Evolutionary conservation across 257 asterid genomes (phyloP), one percentile per base, ranked within the genome.

Genomic region (Ehretia macrophylla): DNA sequence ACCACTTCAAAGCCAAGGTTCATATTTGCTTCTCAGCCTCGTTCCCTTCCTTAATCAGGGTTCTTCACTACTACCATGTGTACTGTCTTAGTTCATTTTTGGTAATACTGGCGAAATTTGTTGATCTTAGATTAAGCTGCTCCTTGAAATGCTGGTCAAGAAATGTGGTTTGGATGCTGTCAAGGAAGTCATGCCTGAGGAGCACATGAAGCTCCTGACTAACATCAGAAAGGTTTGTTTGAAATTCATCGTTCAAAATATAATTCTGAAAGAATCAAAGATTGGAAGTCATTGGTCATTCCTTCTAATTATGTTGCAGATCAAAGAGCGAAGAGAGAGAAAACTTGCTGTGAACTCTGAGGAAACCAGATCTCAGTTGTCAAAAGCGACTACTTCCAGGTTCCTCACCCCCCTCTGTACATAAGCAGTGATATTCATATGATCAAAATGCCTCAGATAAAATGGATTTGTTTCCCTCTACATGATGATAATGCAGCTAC

Each of bases 141-240:
- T 92, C 21, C 77, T 92, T 70, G 99, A 88, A 72, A 92, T 92
- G 96, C 97, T 92, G 22, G 84, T 92, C 74, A 92, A 80, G 81
- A 92, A 86, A 81, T 92, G 97, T 65, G 99, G 99, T 37, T 18
- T 92, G 65, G 94, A 82, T 77, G 95, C 97, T 63, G 97, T 92
- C 38, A 86, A 79, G 81, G 70, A 70, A 67, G 99, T 88, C 61
- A 88, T 86, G 95, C 99, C 99, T 47, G 89, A 83, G 77, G 95
- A 85, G 73, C 99, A 92, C 76, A 78, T 83, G 87, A 92, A 86
- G 74, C 95, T 92, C 47, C 93, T 92, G 23, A 88, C 90, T 45
- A 92, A 92, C 68, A 92, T 88, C 65, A 81, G 97, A 81, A 92
- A 92, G 96, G 99, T 86, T 59, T 56, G 77, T 38, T 11, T 38